Evolutionary conservation across 805 yeast species (phyloP), one percentile per base, ranked within the genome.

Genomic region (Zygoascus ofunaensis): DNA sequence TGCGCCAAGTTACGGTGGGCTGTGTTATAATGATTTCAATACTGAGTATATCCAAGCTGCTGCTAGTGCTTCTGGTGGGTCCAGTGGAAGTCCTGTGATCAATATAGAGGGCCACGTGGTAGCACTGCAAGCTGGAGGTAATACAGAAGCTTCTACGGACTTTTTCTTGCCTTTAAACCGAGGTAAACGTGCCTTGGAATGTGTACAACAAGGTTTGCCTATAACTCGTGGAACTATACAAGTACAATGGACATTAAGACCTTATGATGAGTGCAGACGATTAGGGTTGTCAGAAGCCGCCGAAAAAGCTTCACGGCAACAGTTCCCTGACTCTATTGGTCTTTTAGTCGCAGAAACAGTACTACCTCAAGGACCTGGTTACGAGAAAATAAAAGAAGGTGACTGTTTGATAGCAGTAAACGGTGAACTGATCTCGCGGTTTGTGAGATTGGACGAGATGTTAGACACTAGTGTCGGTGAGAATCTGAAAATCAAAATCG

Each of bases 21-120:
- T 83, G 58, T 80, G 94, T 14, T 89, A 87, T 63, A 87, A 85
- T 59, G 97, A 87, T 68, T 87, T 87, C 72, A 87, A 87, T 61
- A 87, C 95, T 1, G 95, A 85, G 62, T 87, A 87, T 63, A 85
- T 87, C 45, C 95, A 87, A 64, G 96, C 96, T 1, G 96, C 97
- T 5, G 96, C 97, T 1, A 77, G 87, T 48, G 95, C 97, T 0
- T 82, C 94, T 15, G 97, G 97, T 24, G 97, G 97, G 2, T 87
- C 95, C 3, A 81, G 92, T 40, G 97, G 97, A 5, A 86, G 95
- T 3, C 97, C 97, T 0, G 97, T 89, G n/a, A 94, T 89, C 2
- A 82, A 87, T 61, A 78, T 82, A 37, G 81, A 83, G 53, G 96
- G 96, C 2, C 64, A 77, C 56, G 95, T 90, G 0, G 85, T 89